Conservation (phyloP, 2,329 filamentous ascomycete genomes). For the Penicillium verrucosum region DNA sequence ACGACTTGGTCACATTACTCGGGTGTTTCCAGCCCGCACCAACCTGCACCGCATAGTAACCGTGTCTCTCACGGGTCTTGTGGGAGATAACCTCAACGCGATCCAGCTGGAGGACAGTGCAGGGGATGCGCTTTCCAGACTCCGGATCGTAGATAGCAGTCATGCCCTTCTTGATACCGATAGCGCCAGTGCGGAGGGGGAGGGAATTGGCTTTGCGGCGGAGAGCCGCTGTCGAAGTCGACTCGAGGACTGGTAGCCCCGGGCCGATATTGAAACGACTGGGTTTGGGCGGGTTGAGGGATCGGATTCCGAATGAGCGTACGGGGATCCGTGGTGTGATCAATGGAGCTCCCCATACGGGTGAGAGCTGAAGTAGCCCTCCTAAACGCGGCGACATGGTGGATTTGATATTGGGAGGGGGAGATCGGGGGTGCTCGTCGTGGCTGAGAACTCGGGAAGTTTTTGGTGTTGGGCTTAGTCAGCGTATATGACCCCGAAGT, state of each 20-base stretch:
- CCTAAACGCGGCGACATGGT: slow-evolving; percentile 38
- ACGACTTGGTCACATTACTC: slow-evolving; percentile 73
- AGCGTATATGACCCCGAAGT: background rate
- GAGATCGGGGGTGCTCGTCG: background rate
- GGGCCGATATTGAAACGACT: slow-evolving; percentile 55
- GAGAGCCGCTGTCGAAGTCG: slow-evolving; percentile 58
- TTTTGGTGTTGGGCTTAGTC: slow-evolving; percentile 22
- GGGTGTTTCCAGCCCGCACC: slow-evolving; percentile 72
- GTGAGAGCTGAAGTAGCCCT: slow-evolving; percentile 28
- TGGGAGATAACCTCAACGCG: slow-evolving; percentile 83
- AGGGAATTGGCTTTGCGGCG: slow-evolving; percentile 56
- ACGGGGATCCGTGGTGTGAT: slow-evolving; percentile 24
- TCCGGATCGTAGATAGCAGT: slow-evolving; percentile 78
- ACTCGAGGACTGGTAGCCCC: slow-evolving; percentile 51
- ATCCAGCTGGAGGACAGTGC: slow-evolving; percentile 92
- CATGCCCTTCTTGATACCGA: slow-evolving; percentile 94
- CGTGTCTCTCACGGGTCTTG: slow-evolving; percentile 76
- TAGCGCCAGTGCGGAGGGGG: slow-evolving; percentile 70
- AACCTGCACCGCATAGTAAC: slow-evolving; percentile 92
- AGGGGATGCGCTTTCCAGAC: slow-evolving; percentile 73
- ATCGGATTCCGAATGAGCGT: slow-evolving; percentile 53
- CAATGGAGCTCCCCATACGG: slow-evolving; percentile 21
- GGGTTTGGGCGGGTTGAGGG: slow-evolving; percentile 52
- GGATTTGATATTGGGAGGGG: slow-evolving; percentile 4
- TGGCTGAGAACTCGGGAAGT: slow-evolving; percentile 13